These are phyloP conservation scores for Blastobotrys persicus DNA, from an alignment of 1,139 yeast species.

Conservation along the genomic window DNA sequence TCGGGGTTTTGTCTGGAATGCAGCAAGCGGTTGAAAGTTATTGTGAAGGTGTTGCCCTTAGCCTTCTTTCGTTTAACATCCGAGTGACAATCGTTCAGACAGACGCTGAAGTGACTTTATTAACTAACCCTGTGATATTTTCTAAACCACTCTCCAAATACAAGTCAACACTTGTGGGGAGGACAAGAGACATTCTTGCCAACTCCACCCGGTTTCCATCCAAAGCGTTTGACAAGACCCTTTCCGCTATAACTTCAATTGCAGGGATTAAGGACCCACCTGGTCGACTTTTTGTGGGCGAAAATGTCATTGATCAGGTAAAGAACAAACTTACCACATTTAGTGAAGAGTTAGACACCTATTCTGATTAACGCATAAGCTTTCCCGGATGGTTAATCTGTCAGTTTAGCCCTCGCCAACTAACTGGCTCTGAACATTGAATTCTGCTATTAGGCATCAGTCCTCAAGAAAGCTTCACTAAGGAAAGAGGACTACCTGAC, in stretches of 20 bases:
- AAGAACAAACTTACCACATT: slow-evolving; percentile 31
- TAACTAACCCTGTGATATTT: slow-evolving; percentile 29
- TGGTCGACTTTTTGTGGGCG: slow-evolving; percentile 33
- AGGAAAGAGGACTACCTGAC: no score
- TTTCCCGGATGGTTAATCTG: no score
- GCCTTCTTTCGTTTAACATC: slow-evolving; percentile 19
- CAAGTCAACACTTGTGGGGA: slow-evolving; percentile 22
- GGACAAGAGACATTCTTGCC: slow-evolving; percentile 24
- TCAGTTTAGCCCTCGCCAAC: no score
- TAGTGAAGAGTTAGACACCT: slow-evolving; percentile 36
- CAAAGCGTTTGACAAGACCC: slow-evolving; percentile 27
- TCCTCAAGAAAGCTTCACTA: no score
- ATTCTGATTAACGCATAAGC: no score
- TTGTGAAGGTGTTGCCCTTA: slow-evolving; percentile 35
- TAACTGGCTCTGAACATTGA: no score
- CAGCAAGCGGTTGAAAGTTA: slow-evolving; percentile 39
- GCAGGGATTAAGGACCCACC: slow-evolving; percentile 39
- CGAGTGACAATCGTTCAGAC: slow-evolving; percentile 36
- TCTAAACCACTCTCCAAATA: slow-evolving; percentile 24
- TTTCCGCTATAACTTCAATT: slow-evolving; percentile 30
- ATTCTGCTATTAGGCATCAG: no score
- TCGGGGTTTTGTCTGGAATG: slow-evolving; percentile 33
- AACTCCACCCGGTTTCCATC: slow-evolving; percentile 28
- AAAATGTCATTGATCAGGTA: slow-evolving; percentile 33
- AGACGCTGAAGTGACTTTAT: slow-evolving; percentile 32